Evolutionary conservation across 257 asterid genomes (phyloP).

Genomic region (Anisodus acutangulus): DNA sequence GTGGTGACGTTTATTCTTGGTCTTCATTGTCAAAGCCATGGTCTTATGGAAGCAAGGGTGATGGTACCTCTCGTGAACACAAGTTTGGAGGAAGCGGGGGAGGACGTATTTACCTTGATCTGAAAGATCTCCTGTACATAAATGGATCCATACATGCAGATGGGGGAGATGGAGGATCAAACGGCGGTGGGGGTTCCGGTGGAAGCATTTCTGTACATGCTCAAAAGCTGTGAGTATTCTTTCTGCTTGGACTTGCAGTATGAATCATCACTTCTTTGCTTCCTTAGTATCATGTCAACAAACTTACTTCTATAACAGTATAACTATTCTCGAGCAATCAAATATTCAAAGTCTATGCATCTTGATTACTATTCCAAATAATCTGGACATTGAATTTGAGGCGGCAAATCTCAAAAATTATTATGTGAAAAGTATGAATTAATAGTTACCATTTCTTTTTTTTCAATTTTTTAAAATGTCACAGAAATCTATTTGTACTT

Average conservation of each 20-base stretch:
- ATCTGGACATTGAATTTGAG: neutral
- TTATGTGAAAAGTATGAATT: neutral
- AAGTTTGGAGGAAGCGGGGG: constrained; percentile 92
- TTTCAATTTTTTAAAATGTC: neutral
- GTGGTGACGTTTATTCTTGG: constrained; percentile 98
- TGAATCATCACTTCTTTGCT: too few relatives aligned
- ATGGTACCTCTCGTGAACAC: constrained; percentile 70
- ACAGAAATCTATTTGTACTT: neutral
- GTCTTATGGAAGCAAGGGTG: constrained; percentile 93
- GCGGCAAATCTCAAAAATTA: neutral
- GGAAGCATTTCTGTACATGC: constrained; percentile 76
- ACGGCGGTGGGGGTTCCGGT: constrained; percentile 98
- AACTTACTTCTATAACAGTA: neutral
- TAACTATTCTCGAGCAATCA: neutral
- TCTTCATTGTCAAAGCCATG: constrained; percentile 72
- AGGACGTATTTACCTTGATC: constrained; percentile 73
- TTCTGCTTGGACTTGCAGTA: constrained; percentile 31
- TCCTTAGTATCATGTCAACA: neutral
- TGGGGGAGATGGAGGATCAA: constrained; percentile 92
- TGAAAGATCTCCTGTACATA: constrained; percentile 61
- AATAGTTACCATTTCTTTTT: neutral
- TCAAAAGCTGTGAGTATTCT: constrained; percentile 81
- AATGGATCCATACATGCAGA: constrained; percentile 90
- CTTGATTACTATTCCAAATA: neutral
- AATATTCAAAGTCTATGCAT: constrained; percentile 8